phyloP scores from a whole-genome alignment of 1,139 yeast genomes.

The Sugiyamaella castrensis region DNA sequence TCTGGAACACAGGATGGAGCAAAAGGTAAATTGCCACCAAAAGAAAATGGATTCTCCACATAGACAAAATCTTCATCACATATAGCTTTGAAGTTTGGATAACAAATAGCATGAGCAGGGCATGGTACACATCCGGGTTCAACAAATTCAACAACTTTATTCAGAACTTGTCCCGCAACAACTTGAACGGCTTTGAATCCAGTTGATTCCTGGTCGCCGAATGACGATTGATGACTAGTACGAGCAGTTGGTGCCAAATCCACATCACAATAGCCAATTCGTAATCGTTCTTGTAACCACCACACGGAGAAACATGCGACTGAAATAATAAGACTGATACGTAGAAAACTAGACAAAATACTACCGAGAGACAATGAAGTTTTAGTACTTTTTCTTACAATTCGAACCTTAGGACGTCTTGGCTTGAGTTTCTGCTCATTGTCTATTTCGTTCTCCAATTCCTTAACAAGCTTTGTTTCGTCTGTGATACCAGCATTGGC shows the following conservation, averaged over 20 bases:
- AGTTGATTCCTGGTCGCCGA: conserved; percentile 7
- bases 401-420: no score
- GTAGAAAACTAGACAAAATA: background rate
- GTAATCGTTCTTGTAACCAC: conserved; percentile 35
- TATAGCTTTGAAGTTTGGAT: conserved; percentile 52
- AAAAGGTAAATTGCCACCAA: conserved; percentile 58
- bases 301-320: conserved; percentile 27
- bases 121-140: conserved; percentile 73
- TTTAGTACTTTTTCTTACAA: no score
- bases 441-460: conserved; percentile 13
- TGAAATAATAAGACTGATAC: conserved; percentile 16
- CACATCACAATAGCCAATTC: conserved; percentile 40
- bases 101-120: conserved; percentile 79
- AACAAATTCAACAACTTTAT: conserved; percentile 27
- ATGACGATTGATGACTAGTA: background rate
- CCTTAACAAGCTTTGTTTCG: no score
- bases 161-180: no score
- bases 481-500: background rate
- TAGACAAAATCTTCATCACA: conserved; percentile 70
- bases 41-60: conserved; percentile 53
- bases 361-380: no score
- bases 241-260: conserved; percentile 20
- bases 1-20: conserved; percentile 72
- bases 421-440: no score
- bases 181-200: background rate